Evolutionary conservation across 2,329 filamentous ascomycete species (phyloP).

Genomic region (Diaporthe capsici): DNA sequence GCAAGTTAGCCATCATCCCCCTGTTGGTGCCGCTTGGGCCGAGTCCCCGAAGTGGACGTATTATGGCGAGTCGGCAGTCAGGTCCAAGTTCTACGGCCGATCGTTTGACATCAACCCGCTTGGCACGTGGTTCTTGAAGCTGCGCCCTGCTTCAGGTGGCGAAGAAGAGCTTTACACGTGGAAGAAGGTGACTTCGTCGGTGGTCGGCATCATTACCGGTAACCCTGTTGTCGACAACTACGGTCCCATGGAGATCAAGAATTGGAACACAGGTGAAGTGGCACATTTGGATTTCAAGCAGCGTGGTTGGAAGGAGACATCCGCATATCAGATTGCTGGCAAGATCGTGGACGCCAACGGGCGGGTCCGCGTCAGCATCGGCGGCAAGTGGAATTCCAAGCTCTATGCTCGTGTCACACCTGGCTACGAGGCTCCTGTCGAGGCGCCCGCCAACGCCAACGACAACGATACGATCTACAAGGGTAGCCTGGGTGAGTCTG

Average conservation of each 20-base stretch:
- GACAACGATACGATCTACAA: constrained; percentile 51
- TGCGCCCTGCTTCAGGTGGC: constrained; percentile 81
- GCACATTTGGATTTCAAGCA: constrained; percentile 93
- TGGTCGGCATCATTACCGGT: constrained; percentile 98
- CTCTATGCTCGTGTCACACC: constrained; percentile 94
- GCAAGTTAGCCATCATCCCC: constrained; percentile 97
- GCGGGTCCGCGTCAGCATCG: constrained; percentile 89
- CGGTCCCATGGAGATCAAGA: constrained; percentile 96
- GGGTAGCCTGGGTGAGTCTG: constrained; percentile 66
- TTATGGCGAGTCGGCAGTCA: constrained; percentile 94
- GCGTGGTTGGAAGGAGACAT: constrained; percentile 94
- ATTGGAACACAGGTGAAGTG: constrained; percentile 95
- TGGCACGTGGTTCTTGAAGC: constrained; percentile 94
- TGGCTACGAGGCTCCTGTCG: constrained; percentile 84
- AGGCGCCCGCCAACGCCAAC: constrained; percentile 62
- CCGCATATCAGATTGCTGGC: constrained; percentile 88
- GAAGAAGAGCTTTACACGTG: constrained; percentile 94
- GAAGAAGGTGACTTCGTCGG: constrained; percentile 98
- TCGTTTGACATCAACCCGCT: constrained; percentile 97
- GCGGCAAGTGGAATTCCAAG: constrained; percentile 97
- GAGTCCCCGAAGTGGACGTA: constrained; percentile 97
- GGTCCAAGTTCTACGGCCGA: constrained; percentile 97
- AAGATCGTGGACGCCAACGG: constrained; percentile 86
- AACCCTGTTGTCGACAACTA: constrained; percentile 99
- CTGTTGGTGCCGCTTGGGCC: constrained; percentile 92